Base-by-base conservation (phyloP, 306 rosid genomes). In the Dalbergia cultrata region DNA sequence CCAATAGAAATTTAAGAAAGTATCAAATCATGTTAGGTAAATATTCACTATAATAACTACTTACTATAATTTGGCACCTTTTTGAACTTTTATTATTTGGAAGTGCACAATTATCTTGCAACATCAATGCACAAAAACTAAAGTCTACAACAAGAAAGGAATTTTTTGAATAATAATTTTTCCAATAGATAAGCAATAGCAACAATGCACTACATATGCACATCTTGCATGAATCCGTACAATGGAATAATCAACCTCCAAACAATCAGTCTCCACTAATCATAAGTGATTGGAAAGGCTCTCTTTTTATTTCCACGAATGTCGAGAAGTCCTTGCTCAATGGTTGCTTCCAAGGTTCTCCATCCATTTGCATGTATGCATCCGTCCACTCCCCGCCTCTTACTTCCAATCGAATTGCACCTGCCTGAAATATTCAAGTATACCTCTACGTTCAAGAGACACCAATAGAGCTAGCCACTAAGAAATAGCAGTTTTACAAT, bases 271-370 rank as follows among this genome's bases (percentile, higher is more conserved):
- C 97, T 79, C 98, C 98, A 83, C 18, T 83, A 45, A 96, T 86
- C 93, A 96, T 82, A 18, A 53, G 26, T 62, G 99, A 96, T 26
- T 90, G 97, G 62, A 74, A 88, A 57, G 97, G 97, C 72, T 92
- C 97, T 83, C 87, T 91, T 71, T 85, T 92, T 68, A 96, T 93
- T 79, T 96, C 98, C 18, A 96, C 90, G 7, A 89, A 84, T 5
- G 98, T 93, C 0, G 98, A 93, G 72, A 58, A 90, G 11, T 92
- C 89, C 56, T 87, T 79, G 76, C 72, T 85, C 91, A 90, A 31
- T 37, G 93, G 92, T 82, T 96, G 99, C 82, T 96, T 93, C 99
- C 99, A 96, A 5, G 99, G 99, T 77, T 96, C 99, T 71, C 99
- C 99, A 80, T 96, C 99, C 97, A 96, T 89, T 84, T 96, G 99